Evolutionary conservation across 257 asterid species (phyloP).

Genomic region (Eustoma russellianum): DNA sequence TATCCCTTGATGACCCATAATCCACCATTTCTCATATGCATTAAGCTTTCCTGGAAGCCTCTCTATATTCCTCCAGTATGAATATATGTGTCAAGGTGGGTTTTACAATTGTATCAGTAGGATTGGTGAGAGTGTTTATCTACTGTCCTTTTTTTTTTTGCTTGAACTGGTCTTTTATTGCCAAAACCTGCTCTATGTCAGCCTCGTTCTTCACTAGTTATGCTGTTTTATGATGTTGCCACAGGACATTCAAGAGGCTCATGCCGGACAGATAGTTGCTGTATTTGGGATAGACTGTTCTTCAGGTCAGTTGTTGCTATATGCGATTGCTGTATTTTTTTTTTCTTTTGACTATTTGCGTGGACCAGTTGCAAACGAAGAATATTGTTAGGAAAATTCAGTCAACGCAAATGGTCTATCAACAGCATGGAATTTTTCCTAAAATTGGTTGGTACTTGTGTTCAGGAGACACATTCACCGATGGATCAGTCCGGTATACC

Average conservation of each 20-base stretch:
- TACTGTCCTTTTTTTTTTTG: background rate
- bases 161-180: slow-evolving; percentile 4
- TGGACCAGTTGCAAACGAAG: background rate
- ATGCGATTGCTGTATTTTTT: background rate
- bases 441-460: slow-evolving; percentile 13
- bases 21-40: too few relatives aligned
- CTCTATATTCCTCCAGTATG: too few relatives aligned
- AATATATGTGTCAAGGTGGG: too few relatives aligned
- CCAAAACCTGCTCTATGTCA: background rate
- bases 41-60: too few relatives aligned
- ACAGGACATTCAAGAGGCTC: slow-evolving; percentile 98
- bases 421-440: background rate
- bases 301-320: slow-evolving; percentile 47
- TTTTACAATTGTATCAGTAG: too few relatives aligned
- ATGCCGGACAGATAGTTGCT: slow-evolving; percentile 99
- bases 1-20: too few relatives aligned
- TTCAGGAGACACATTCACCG: slow-evolving; percentile 96
- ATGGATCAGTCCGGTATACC: slow-evolving; percentile 88
- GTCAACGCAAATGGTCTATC: background rate
- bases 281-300: slow-evolving; percentile 99
- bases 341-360: background rate
- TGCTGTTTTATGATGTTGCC: slow-evolving; percentile 4
- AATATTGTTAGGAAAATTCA: background rate
- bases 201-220: too few relatives aligned
- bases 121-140: too few relatives aligned